phyloP scores from a whole-genome alignment of 805 yeast genomes.

The Priceomyces melissophilus region DNA sequence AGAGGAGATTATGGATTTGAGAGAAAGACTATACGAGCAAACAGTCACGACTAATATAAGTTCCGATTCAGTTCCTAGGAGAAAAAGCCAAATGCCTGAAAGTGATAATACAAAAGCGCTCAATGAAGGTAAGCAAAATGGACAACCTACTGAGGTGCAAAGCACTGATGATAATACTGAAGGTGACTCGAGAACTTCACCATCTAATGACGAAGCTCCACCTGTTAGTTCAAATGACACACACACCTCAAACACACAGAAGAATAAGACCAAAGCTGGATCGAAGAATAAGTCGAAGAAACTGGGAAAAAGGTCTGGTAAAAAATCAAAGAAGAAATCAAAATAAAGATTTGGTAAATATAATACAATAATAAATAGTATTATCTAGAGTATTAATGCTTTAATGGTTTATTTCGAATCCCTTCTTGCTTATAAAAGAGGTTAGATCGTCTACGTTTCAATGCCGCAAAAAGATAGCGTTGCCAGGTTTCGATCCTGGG shows the following conservation, averaged over 20 bases:
- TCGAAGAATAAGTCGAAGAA: no score
- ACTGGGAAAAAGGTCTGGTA: no score
- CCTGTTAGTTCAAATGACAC: not conserved
- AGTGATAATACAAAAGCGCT: not conserved
- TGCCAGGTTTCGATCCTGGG: slow-evolving; percentile 96
- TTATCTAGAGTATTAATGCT: not conserved
- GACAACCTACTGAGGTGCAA: no score
- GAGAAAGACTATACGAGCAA: slow-evolving; percentile 31
- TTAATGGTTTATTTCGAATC: not conserved
- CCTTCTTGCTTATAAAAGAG: not conserved
- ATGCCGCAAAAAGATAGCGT: slow-evolving; percentile 68
- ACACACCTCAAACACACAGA: no score
- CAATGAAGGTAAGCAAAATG: no score
- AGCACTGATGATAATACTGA: no score
- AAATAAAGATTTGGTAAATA: slow-evolving; percentile 2
- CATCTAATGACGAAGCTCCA: not conserved
- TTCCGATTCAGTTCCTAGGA: slow-evolving; percentile 7
- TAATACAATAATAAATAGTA: slow-evolving; percentile 1
- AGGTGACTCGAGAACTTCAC: no score
- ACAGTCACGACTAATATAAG: slow-evolving; percentile 7
- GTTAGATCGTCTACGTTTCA: no score
- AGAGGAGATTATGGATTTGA: slow-evolving; percentile 33
- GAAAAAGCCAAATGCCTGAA: not conserved
- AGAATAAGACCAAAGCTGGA: no score
- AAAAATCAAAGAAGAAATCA: slow-evolving; percentile 2